Percentiles rank a stretch among this genome's conserved stretches.
phyloP scores from a whole-genome alignment of 1,284 basidiomycete genomes.

The Ganoderma leucocontextum region DNA sequence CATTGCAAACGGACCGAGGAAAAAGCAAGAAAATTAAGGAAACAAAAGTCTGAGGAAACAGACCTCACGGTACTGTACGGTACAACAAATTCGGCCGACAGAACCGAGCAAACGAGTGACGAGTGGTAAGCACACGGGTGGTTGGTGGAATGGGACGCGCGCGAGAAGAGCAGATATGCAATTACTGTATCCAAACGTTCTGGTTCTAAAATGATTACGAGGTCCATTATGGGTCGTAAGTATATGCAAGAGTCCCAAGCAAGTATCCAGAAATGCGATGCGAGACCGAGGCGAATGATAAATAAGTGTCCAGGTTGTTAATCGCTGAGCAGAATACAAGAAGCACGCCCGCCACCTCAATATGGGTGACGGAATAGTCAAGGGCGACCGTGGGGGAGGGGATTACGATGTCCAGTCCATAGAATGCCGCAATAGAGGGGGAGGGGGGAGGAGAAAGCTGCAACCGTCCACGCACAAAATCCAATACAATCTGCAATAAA shows the following conservation, averaged over 20 bases:
- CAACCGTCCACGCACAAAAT: neutral
- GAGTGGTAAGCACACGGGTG: slow-evolving; percentile 28
- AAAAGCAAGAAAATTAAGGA: neutral
- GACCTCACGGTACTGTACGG: slow-evolving; percentile 6
- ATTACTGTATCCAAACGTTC: neutral
- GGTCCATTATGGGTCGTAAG: slow-evolving; percentile 27
- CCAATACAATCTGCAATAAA: slow-evolving; percentile 1
- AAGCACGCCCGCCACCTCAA: neutral
- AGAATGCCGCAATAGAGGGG: neutral
- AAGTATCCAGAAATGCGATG: slow-evolving; percentile 12
- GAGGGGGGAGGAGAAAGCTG: neutral
- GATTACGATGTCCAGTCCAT: slow-evolving; percentile 2
- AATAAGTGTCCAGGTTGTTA: neutral
- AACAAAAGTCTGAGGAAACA: neutral
- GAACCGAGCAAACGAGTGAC: slow-evolving; percentile 6
- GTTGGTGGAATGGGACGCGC: neutral
- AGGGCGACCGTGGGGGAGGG: neutral
- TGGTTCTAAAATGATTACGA: neutral
- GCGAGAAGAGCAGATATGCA: slow-evolving; percentile 2
- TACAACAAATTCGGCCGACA: slow-evolving; percentile 1
- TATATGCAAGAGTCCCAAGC: slow-evolving; percentile 4
- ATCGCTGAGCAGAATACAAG: neutral
- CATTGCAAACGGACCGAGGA: neutral
- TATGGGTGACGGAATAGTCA: neutral
- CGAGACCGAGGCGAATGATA: neutral